Evolutionary conservation across 257 asterid species (phyloP), one percentile per base, ranked within the genome.

Genomic region (Hygrophila difformis): DNA sequence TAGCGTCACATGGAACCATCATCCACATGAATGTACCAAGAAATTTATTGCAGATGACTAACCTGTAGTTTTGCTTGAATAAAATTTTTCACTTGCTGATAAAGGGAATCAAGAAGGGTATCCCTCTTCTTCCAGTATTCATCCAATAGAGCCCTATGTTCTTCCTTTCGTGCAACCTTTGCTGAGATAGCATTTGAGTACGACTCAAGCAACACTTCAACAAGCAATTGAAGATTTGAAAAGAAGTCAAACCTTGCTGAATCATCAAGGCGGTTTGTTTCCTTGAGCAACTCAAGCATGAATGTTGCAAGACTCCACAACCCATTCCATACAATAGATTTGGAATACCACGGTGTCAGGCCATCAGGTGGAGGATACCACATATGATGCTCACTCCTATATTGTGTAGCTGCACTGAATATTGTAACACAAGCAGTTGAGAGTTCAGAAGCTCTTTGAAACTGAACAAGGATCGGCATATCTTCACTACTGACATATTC

Each of bases 291-390:
- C 62, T 66, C 85, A 69, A 79, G 79, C 93, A 85, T 81, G 70
- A 77, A 66, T 42, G 77, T 72, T 8, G 84, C 96, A 58, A 85
- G 61, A 62, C 69, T 75, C 93, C 94, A 89, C 44, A 85, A 65
- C 48, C 98, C 96, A 51, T 56, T 61, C 67, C 83, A 67, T 31
- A 85, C 87, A 49, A 74, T 65, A 61, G 66, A 56, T 74, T 75
- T 84, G 62, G 88, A 75, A 69, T 61, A 77, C 96, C 98, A 89
- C 13, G 98, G 96, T 18, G 78, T 77, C 68, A 85, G 71, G 60
- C 98, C 92, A 68, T 79, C 93, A 24, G 75, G 67, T 9, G 79
- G 74, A 55, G 96, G 96, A 66, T 89, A 85, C 96, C 98, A 85
- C 60, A 85, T 49, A 67, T 75, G 76, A 57, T 89, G 69, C 65